Conservation (phyloP, 2,329 filamentous ascomycete genomes). For the Hypoxylon sp. region DNA sequence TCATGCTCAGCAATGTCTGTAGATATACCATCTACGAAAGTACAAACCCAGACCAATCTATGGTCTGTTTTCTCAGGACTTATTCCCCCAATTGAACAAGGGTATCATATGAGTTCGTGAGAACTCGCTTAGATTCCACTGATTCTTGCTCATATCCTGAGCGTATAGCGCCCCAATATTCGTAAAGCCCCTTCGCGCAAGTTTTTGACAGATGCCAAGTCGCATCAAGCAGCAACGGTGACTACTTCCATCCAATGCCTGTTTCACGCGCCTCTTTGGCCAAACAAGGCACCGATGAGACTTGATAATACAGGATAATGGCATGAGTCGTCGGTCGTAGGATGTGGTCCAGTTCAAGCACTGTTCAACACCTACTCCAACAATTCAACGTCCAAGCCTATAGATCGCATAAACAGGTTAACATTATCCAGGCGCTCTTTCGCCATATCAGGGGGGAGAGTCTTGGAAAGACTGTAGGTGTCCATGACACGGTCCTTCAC, state of each 20-base stretch:
- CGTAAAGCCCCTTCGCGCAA: neutral
- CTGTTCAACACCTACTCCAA: slow-evolving; percentile 54
- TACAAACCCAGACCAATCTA: slow-evolving; percentile 31
- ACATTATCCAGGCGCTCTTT: slow-evolving; percentile 88
- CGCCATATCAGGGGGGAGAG: slow-evolving; percentile 86
- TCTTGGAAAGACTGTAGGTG: slow-evolving; percentile 89
- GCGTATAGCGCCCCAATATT: neutral
- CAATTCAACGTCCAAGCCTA: slow-evolving; percentile 95
- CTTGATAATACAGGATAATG: slow-evolving; percentile 11
- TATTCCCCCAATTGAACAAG: slow-evolving; percentile 28
- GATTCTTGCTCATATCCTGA: slow-evolving; percentile 23
- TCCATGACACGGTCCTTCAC: slow-evolving; percentile 99
- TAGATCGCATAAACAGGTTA: slow-evolving; percentile 98
- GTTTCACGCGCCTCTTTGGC: slow-evolving; percentile 1
- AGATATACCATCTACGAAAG: slow-evolving; percentile 27
- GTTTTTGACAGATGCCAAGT: neutral
- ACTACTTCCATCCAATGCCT: slow-evolving; percentile 8
- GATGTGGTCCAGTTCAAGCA: slow-evolving; percentile 22
- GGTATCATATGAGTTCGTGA: slow-evolving; percentile 42
- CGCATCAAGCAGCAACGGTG: slow-evolving; percentile 1
- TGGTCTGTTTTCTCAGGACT: slow-evolving; percentile 36
- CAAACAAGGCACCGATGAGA: slow-evolving; percentile 7
- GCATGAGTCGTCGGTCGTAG: slow-evolving; percentile 8
- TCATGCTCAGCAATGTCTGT: slow-evolving; percentile 13
- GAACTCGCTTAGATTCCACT: slow-evolving; percentile 36